Evolutionary conservation across 306 rosid species (phyloP).

Genomic region (Mimosa bimucronata): DNA sequence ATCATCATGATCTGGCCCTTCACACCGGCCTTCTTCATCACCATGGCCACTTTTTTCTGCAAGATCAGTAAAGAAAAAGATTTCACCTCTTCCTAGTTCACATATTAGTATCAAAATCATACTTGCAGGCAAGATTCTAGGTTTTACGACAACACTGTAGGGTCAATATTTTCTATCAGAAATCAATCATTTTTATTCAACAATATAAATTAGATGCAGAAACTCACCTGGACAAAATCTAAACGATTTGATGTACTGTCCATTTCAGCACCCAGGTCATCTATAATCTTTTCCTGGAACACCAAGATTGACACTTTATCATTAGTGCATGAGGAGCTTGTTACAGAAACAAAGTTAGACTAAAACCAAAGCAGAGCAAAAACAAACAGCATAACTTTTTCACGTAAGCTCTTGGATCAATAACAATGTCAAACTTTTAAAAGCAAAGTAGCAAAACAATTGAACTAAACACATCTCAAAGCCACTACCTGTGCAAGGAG

Average conservation of each 20-base stretch:
- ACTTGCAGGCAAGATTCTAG: background rate
- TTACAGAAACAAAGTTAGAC: slow-evolving; percentile 3
- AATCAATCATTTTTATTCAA: background rate
- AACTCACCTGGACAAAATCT: slow-evolving; percentile 95
- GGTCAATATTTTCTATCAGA: background rate
- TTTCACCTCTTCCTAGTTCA: slow-evolving; percentile 33
- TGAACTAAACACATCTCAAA: slow-evolving; percentile 25
- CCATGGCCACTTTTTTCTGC: slow-evolving; percentile 94
- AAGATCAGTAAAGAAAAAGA: slow-evolving; percentile 31
- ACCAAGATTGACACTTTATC: slow-evolving; percentile 31
- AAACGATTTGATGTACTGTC: slow-evolving; percentile 93
- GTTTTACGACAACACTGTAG: background rate
- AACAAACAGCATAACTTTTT: slow-evolving; percentile 21
- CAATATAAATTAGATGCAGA: slow-evolving; percentile 35
- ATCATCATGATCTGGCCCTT: slow-evolving; percentile 66
- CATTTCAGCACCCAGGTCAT: slow-evolving; percentile 89
- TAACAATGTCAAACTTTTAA: slow-evolving; percentile 11
- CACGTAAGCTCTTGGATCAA: slow-evolving; percentile 13
- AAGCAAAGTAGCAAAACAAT: slow-evolving; percentile 29
- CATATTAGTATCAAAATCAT: background rate
- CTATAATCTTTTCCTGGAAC: slow-evolving; percentile 85
- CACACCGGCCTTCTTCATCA: slow-evolving; percentile 93
- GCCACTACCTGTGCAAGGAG: slow-evolving; percentile 79
- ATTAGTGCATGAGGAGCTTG: background rate
- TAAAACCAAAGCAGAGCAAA: background rate